Conservation (phyloP, 305 asterid species). For the Fraxinus paxiana region DNA sequence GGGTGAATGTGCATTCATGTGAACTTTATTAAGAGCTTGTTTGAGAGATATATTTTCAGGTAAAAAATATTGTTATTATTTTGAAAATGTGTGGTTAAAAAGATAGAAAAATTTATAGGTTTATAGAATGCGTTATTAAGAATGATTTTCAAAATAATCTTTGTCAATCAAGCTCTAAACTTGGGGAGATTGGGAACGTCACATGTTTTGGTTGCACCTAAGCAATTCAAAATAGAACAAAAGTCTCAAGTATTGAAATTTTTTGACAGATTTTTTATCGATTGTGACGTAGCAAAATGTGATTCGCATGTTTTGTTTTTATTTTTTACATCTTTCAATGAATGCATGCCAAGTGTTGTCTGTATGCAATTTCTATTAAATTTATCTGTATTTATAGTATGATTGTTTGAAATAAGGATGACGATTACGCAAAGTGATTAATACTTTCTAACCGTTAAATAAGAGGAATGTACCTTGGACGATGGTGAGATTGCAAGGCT, state of each 20-base stretch:
- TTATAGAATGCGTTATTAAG: not conserved
- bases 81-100: too few relatives aligned
- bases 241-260: too few relatives aligned
- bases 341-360: too few relatives aligned
- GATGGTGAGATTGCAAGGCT: conserved; percentile 59
- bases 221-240: not conserved
- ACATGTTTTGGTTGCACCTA: not conserved
- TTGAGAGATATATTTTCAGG: not conserved
- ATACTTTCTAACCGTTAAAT: not conserved
- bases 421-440: not conserved
- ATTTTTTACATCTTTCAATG: too few relatives aligned
- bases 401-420: not conserved
- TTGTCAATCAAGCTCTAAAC: not conserved
- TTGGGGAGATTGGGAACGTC: not conserved
- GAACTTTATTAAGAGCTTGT: not conserved
- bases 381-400: too few relatives aligned
- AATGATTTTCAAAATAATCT: not conserved
- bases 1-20: not conserved
- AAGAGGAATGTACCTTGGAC: conserved; percentile 53
- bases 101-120: too few relatives aligned
- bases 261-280: too few relatives aligned
- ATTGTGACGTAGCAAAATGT: too few relatives aligned
- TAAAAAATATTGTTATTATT: too few relatives aligned
- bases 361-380: too few relatives aligned
- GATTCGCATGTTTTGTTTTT: too few relatives aligned